A percentile compares a stretch with the other conserved stretches of the same genome.
These are phyloP conservation scores for Aspergillus transmontanensis DNA, from an alignment of 2,329 filamentous ascomycete genomes.

Conservation along the genomic window DNA sequence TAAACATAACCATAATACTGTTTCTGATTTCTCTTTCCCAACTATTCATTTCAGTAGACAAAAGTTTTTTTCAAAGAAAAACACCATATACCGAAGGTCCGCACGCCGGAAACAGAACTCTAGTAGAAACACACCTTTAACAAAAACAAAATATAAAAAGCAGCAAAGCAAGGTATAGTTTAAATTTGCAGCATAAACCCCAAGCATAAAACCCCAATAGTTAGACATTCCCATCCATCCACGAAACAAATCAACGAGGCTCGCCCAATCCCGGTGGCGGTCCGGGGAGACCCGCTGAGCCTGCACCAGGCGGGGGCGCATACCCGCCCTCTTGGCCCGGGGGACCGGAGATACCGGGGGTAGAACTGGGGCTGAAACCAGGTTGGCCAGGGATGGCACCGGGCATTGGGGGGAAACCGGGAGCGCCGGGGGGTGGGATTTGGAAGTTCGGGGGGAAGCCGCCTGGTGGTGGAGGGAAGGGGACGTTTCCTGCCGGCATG, in stretches of 20 bases:
- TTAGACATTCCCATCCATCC: neutral
- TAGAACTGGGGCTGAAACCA: slow-evolving; percentile 31
- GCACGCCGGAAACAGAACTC: slow-evolving; percentile 5
- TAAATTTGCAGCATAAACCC: neutral
- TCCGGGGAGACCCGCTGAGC: slow-evolving; percentile 20
- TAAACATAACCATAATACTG: neutral
- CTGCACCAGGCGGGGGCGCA: slow-evolving; percentile 32
- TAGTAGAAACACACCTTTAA: slow-evolving; percentile 21
- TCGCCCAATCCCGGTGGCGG: slow-evolving; percentile 34
- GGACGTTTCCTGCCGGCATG: slow-evolving; percentile 44
- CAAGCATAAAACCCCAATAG: neutral
- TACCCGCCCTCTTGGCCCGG: slow-evolving; percentile 31
- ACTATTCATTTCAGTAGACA: neutral
- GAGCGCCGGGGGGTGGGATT: slow-evolving; percentile 35
- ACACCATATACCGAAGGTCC: slow-evolving; percentile 4
- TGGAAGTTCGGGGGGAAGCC: slow-evolving; percentile 48
- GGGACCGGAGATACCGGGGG: slow-evolving; percentile 30
- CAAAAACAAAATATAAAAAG: slow-evolving; percentile 5
- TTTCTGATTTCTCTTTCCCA: slow-evolving; percentile 1
- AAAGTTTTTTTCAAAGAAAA: neutral
- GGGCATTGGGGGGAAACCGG: slow-evolving; percentile 37
- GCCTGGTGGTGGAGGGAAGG: slow-evolving; percentile 48
- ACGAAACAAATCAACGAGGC: slow-evolving; percentile 24
- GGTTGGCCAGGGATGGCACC: slow-evolving; percentile 24
- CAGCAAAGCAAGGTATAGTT: neutral